These are phyloP conservation scores for Bruguiera parviflora DNA, from an alignment of 345 rosid genomes.

Conservation along the genomic window DNA sequence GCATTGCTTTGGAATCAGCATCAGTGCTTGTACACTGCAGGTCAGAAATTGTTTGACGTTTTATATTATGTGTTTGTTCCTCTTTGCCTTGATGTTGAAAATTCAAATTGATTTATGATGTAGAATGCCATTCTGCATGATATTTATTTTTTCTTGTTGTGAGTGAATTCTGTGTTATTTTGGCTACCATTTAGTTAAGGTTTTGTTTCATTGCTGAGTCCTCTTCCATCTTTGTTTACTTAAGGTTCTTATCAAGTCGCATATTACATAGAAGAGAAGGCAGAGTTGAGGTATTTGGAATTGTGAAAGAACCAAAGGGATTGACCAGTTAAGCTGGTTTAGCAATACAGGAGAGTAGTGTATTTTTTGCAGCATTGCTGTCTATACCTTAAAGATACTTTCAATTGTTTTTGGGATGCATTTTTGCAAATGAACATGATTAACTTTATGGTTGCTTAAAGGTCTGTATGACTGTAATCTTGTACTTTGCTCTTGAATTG, in stretches of 20 bases:
- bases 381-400: too few relatives aligned
- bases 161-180: not conserved
- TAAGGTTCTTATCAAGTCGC: not conserved
- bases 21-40: constrained; percentile 99
- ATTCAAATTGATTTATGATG: not conserved
- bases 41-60: constrained; percentile 29
- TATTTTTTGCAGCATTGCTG: too few relatives aligned
- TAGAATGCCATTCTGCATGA: not conserved
- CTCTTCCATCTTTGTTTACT: not conserved
- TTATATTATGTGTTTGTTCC: not conserved
- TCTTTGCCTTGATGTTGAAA: not conserved
- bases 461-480: too few relatives aligned
- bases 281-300: not conserved
- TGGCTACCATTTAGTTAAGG: not conserved
- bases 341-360: too few relatives aligned
- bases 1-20: constrained; percentile 83
- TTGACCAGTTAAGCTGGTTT: not conserved
- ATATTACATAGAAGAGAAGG: not conserved
- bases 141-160: not conserved
- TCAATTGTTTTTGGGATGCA: too few relatives aligned
- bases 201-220: not conserved
- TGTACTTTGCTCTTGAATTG: too few relatives aligned
- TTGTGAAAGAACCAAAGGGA: not conserved
- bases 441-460: not conserved
- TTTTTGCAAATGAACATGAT: not conserved